Percentiles rank a stretch among this genome's conserved stretches.
Evolutionary conservation across 106 monocot genomes (phyloP).

Genomic region (Acorus calamus): DNA sequence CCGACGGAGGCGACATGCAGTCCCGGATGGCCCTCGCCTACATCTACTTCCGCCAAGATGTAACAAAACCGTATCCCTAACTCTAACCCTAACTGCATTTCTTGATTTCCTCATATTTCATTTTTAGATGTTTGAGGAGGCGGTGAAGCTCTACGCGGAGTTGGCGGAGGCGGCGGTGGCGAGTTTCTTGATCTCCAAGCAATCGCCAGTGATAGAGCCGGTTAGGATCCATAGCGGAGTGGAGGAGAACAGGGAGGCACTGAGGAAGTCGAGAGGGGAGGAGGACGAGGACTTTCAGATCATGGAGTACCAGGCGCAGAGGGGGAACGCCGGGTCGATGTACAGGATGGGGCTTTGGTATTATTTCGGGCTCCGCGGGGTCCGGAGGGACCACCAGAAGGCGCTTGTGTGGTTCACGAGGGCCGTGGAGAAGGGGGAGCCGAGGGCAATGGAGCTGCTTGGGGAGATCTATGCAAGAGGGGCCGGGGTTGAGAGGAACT

Average conservation of each 20-base stretch:
- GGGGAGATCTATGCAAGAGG: constrained; percentile 96
- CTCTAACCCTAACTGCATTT: neutral
- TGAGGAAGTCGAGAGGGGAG: constrained; percentile 79
- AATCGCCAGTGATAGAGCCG: constrained; percentile 66
- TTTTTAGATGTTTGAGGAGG: constrained; percentile 72
- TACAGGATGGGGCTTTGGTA: constrained; percentile 64
- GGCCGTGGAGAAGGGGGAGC: constrained; percentile 80
- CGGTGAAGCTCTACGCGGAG: constrained; percentile 66
- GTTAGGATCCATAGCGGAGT: constrained; percentile 69
- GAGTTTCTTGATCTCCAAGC: constrained; percentile 80
- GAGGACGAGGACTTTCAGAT: constrained; percentile 93
- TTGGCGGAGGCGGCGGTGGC: constrained; percentile 87
- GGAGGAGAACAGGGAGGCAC: constrained; percentile 77
- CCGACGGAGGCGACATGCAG: constrained; percentile 66
- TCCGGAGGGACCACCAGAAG: constrained; percentile 61
- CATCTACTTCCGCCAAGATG: constrained; percentile 76
- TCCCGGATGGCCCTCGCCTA: constrained; percentile 96
- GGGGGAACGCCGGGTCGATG: constrained; percentile 64
- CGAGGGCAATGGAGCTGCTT: constrained; percentile 67
- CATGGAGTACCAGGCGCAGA: constrained; percentile 75
- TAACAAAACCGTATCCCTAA: constrained; percentile 3
- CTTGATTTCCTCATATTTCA: neutral
- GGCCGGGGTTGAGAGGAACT: constrained; percentile 81
- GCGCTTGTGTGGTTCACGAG: constrained; percentile 68
- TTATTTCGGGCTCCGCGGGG: constrained; percentile 81